Evolutionary conservation across 345 rosid genomes (phyloP).

Genomic region (Anastatica hierochuntica): DNA sequence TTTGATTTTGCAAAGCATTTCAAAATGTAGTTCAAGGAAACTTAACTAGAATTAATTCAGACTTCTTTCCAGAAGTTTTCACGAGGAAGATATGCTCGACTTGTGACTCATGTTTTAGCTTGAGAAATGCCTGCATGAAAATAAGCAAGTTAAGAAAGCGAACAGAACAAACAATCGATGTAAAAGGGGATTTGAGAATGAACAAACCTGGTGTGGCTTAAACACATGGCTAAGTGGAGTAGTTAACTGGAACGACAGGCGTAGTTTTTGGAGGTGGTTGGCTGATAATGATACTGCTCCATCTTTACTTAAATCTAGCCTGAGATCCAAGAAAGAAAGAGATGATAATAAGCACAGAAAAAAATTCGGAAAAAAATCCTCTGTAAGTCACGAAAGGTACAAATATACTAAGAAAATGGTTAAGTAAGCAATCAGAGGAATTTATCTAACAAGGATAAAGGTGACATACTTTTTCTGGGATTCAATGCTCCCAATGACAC

Average conservation of each 20-base stretch:
- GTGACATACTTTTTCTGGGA: constrained; percentile 57
- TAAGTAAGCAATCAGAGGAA: no score
- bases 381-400: no score
- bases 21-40: constrained; percentile 8
- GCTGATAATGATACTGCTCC: constrained; percentile 61
- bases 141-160: constrained; percentile 24
- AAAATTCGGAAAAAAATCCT: no score
- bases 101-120: constrained; percentile 72
- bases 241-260: constrained; percentile 57
- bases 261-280: constrained; percentile 93
- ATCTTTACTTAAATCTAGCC: constrained; percentile 67
- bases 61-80: constrained; percentile 59
- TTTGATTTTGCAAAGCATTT: background rate
- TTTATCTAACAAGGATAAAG: background rate
- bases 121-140: constrained; percentile 71
- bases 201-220: constrained; percentile 91
- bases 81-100: constrained; percentile 84
- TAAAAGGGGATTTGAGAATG: background rate
- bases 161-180: background rate
- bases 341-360: no score
- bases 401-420: background rate
- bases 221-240: constrained; percentile 58
- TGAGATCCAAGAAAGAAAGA: constrained; percentile 14
- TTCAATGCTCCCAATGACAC: constrained; percentile 72
- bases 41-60: constrained; percentile 77